Evolutionary conservation across 2,329 filamentous ascomycete species (phyloP), one percentile per base, ranked within the genome.

Genomic region (Venturia oleaginea): DNA sequence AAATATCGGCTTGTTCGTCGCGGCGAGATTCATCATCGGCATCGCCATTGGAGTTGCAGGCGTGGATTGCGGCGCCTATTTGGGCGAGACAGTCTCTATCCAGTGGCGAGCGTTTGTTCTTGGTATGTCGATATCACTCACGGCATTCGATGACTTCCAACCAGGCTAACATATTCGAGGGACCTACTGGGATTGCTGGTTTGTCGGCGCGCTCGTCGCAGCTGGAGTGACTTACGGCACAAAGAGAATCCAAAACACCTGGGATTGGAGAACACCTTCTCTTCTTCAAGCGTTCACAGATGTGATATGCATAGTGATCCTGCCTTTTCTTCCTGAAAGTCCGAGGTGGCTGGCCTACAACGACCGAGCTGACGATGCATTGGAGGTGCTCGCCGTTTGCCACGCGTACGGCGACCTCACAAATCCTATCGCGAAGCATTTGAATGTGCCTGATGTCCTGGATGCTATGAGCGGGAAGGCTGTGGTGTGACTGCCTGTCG

Each of bases 1-100:
- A 67, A 77, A 81, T 63, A 78, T 81, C 5, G 78, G 76, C 65
- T 83, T 82, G 80, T 83, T 83, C 68, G 75, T 80, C 37, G 66
- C 78, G 10, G 75, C 73, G 0, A 74, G 81, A 17, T 76, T 83
- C 22, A 72, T 83, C 3, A 70, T 83, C 1, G 81, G 81, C 0
- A 73, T 82, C 38, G 81, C 81, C 2, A 72, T 69, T 3, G 75
- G 73, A 2, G 69, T 79, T 8, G 76, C 78, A 1, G 75, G 74
- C 13, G 75, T 80, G 19, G 77, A 78, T 1, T 79, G 75, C 1
- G 74, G 75, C 0, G 77, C 81, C 0, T 81, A 81, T 61, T 73
- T 84, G 2, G 76, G 77, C 1, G 82, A 84, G 70, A 78, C 78
- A 0, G 79, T 81, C 61, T 74, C 80, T 0, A 76, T 70, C 73